These are phyloP conservation scores for Lichenothelia convexa DNA, from an alignment of 495 filamentous ascomycete species.

Conservation along the genomic window DNA sequence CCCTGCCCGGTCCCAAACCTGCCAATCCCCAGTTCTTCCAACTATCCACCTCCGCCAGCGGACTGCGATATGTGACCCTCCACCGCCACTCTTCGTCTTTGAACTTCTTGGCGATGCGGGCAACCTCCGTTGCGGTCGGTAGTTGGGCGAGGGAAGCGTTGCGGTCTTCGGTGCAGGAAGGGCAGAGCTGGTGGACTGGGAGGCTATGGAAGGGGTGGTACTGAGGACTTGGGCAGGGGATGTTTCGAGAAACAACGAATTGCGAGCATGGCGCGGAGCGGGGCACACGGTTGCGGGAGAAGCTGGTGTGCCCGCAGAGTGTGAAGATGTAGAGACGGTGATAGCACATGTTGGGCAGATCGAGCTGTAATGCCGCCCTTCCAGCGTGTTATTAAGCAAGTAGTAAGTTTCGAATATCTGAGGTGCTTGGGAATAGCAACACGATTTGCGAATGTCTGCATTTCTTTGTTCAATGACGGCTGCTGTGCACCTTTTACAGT, in stretches of 20 bases:
- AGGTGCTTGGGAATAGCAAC: too few relatives aligned
- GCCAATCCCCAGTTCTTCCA: constrained; percentile 11
- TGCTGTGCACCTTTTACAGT: too few relatives aligned
- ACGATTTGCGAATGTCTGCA: too few relatives aligned
- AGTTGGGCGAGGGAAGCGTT: constrained; percentile 8
- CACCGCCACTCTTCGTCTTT: constrained; percentile 18
- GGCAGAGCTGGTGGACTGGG: constrained; percentile 11
- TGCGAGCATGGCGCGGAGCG: constrained; percentile 9
- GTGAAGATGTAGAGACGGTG: constrained; percentile 20
- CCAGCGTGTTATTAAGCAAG: too few relatives aligned
- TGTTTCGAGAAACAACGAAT: constrained; percentile 3
- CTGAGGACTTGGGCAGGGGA: constrained; percentile 5
- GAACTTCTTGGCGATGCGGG: too few relatives aligned
- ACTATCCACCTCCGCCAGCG: constrained; percentile 9
- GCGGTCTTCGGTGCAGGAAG: constrained; percentile 8
- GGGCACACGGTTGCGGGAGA: constrained; percentile 5
- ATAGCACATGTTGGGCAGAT: constrained; percentile 21
- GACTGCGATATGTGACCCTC: constrained; percentile 19
- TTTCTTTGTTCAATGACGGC: too few relatives aligned
- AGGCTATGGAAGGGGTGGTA: constrained; percentile 11
- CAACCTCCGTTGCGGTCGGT: constrained; percentile 7
- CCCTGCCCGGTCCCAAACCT: constrained; percentile 5
- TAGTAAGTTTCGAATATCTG: too few relatives aligned
- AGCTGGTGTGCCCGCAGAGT: constrained; percentile 18
- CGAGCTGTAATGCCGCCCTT: too few relatives aligned